Evolutionary conservation across 164 flowering plant species (phyloP).

Genomic region (Berberis thunbergii): DNA sequence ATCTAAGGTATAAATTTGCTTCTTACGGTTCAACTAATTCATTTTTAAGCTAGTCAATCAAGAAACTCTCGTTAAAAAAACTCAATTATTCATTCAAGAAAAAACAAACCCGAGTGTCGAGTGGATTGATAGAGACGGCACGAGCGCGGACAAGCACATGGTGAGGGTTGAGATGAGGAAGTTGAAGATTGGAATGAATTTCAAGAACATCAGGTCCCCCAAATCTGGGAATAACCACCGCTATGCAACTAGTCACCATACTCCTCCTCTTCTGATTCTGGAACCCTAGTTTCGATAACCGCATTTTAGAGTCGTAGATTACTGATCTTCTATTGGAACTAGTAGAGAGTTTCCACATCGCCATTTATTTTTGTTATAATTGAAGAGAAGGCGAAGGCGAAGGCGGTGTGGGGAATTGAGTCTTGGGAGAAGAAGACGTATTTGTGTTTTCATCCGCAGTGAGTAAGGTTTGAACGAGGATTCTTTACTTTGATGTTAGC

Average conservation of each 20-base stretch:
- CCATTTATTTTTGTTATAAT: not conserved
- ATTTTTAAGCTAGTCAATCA: no score
- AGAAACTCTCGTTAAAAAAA: not conserved
- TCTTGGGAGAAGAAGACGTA: not conserved
- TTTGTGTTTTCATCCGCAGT: not conserved
- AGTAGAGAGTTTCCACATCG: not conserved
- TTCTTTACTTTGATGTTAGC: no score
- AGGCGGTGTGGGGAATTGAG: not conserved
- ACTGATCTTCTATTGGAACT: not conserved
- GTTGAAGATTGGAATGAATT: slow-evolving; percentile 43
- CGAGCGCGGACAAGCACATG: slow-evolving; percentile 88
- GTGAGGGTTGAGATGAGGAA: slow-evolving; percentile 71
- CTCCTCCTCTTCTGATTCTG: not conserved
- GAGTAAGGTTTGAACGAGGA: no score
- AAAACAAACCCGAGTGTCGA: slow-evolving; percentile 45
- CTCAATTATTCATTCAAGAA: not conserved
- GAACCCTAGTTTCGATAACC: not conserved
- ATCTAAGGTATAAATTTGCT: no score
- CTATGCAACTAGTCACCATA: not conserved
- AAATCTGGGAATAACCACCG: not conserved
- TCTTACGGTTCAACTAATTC: no score
- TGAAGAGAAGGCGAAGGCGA: not conserved
- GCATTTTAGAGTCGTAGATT: not conserved
- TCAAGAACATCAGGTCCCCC: slow-evolving; percentile 63
- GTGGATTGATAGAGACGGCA: slow-evolving; percentile 90